phyloP scores from a whole-genome alignment of 768 basidiomycete species.

The Pholiota conissans region DNA sequence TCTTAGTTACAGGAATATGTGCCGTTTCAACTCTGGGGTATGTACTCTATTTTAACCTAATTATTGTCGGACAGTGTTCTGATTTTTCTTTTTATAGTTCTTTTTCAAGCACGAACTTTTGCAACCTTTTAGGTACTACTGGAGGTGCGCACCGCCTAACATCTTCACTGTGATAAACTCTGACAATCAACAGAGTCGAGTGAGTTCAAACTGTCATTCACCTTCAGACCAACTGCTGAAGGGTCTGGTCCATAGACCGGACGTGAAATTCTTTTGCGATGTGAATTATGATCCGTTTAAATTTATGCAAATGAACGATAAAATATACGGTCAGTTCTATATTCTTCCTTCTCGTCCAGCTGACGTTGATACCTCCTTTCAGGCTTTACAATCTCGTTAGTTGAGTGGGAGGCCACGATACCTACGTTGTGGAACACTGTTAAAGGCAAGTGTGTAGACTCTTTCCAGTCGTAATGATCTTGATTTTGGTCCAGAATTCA shows the following conservation, averaged over 20 bases:
- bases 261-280: conserved; percentile 77
- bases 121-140: conserved; percentile 80
- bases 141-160: conserved; percentile 46
- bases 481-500: conserved; percentile 55
- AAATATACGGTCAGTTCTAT: conserved; percentile 39
- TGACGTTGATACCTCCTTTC: background rate
- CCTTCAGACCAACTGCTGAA: background rate
- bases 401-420: conserved; percentile 81
- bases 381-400: conserved; percentile 81
- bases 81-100: conserved; percentile 43
- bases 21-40: conserved; percentile 91
- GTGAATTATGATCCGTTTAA: conserved; percentile 80
- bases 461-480: background rate
- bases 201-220: conserved; percentile 32
- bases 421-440: conserved; percentile 76
- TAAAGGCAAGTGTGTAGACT: conserved; percentile 45
- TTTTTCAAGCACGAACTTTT: conserved; percentile 83
- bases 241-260: conserved; percentile 47
- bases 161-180: background rate
- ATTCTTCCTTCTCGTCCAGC: background rate
- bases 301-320: conserved; percentile 69
- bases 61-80: background rate
- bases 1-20: conserved; percentile 88
- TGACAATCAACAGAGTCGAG: conserved; percentile 59
- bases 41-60: conserved; percentile 22